Percentiles rank a stretch among this genome's conserved stretches.
These are phyloP conservation scores for Phytopythium cucurbitacearum DNA, from an alignment of 352 stramenopile genomes.

Conservation along the genomic window DNA sequence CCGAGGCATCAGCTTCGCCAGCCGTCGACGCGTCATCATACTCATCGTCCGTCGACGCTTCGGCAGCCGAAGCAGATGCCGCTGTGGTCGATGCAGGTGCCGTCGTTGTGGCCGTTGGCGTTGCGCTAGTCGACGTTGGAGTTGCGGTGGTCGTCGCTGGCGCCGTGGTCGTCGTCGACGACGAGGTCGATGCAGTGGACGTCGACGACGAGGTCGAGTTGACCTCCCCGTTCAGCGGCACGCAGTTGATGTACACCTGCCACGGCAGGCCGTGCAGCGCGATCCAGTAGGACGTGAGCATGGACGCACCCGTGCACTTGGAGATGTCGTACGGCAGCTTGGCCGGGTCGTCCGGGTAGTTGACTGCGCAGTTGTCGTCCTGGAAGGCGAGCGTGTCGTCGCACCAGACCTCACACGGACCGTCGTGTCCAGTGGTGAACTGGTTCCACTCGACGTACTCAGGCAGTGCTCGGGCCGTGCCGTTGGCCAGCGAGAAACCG, in stretches of 20 bases:
- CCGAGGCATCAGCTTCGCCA: background rate
- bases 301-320: constrained; percentile 22
- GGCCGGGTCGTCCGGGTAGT: constrained; percentile 10
- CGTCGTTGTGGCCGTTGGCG: background rate
- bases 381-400: constrained; percentile 24
- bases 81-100: background rate
- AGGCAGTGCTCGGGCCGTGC: constrained; percentile 25
- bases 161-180: constrained; percentile 18
- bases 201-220: constrained; percentile 3
- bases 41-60: background rate
- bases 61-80: background rate
- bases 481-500: constrained; percentile 25
- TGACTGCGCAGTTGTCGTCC: constrained; percentile 19
- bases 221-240: constrained; percentile 2
- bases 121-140: background rate
- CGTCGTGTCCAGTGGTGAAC: constrained; percentile 16
- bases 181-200: background rate
- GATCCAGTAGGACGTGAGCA: constrained; percentile 21
- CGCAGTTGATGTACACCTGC: constrained; percentile 36
- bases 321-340: constrained; percentile 18
- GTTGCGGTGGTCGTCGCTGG: background rate
- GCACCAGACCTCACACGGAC: constrained; percentile 31
- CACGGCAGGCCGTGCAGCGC: constrained; percentile 21
- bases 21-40: background rate
- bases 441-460: constrained; percentile 17